phyloP scores from a whole-genome alignment of 495 filamentous ascomycete genomes.

The Lasiosphaeria ovina region DNA sequence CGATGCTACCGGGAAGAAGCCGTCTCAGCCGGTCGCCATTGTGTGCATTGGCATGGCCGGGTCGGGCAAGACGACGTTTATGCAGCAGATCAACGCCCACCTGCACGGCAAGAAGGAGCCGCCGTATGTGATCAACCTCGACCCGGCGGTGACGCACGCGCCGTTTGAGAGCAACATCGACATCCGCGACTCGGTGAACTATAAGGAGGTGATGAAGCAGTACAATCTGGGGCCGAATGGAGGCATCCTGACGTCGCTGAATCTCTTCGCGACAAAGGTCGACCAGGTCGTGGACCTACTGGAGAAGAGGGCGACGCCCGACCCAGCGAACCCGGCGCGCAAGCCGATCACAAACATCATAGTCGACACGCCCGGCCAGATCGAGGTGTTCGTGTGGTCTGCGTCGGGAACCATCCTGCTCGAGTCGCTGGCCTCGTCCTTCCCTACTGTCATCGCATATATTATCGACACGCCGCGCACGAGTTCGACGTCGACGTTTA shows the following conservation, averaged over 20 bases:
- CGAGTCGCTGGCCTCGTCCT: constrained; percentile 84
- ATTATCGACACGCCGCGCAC: constrained; percentile 95
- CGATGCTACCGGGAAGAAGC: constrained; percentile 10
- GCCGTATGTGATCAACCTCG: constrained; percentile 95
- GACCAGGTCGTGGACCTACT: constrained; percentile 88
- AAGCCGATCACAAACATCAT: constrained; percentile 80
- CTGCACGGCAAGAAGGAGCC: constrained; percentile 71
- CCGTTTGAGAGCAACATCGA: constrained; percentile 99
- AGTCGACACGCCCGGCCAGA: constrained; percentile 94
- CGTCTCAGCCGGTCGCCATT: constrained; percentile 57
- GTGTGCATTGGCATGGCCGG: constrained; percentile 98
- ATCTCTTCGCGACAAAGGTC: constrained; percentile 95
- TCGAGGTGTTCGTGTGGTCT: constrained; percentile 98
- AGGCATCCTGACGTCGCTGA: constrained; percentile 93
- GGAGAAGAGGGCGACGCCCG: constrained; percentile 77
- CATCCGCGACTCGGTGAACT: constrained; percentile 97
- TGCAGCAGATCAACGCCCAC: constrained; percentile 93
- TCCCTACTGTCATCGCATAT: constrained; percentile 95
- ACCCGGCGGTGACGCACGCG: constrained; percentile 90
- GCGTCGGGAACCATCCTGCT: constrained; percentile 91
- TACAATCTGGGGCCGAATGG: constrained; percentile 98
- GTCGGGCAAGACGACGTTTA: constrained; percentile 97
- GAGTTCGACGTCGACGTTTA: constrained; percentile 90
- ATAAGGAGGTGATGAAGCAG: constrained; percentile 99
- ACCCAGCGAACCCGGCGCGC: constrained; percentile 56